A percentile compares a stretch with the other conserved stretches of the same genome.
Evolutionary conservation across 2,329 filamentous ascomycete species (phyloP).

Genomic region (Fonsecaea multimorphosa): DNA sequence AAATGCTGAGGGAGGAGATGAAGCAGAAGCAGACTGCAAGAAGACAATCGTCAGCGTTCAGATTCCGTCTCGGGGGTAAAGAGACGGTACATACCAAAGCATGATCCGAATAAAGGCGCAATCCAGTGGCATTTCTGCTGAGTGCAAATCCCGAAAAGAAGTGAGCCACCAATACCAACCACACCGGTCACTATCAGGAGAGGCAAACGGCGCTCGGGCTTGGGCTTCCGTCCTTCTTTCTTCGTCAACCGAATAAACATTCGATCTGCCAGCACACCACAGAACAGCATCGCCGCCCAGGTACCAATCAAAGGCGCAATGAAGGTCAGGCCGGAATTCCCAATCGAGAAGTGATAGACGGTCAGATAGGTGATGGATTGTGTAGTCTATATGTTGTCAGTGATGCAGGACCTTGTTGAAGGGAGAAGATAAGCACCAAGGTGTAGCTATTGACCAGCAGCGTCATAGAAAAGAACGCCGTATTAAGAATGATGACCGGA

Average conservation of each 20-base stretch:
- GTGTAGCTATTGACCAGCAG: constrained; percentile 24
- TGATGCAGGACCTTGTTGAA: neutral
- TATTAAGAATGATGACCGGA: constrained; percentile 26
- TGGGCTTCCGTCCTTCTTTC: constrained; percentile 17
- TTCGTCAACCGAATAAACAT: constrained; percentile 15
- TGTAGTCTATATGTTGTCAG: constrained; percentile 16
- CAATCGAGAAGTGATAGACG: constrained; percentile 65
- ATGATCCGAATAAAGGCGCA: constrained; percentile 23
- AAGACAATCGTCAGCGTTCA: neutral
- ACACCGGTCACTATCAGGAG: constrained; percentile 22
- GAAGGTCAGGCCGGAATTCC: constrained; percentile 49
- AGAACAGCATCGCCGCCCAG: constrained; percentile 27
- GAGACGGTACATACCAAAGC: constrained; percentile 17
- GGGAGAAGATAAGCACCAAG: constrained; percentile 10
- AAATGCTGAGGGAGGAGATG: constrained; percentile 21
- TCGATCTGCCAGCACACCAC: constrained; percentile 25
- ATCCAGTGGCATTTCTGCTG: constrained; percentile 28
- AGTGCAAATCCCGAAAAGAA: constrained; percentile 27
- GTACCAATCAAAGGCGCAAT: constrained; percentile 26
- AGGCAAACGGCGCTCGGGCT: constrained; percentile 25
- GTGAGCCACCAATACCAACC: constrained; percentile 21
- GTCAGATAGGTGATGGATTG: constrained; percentile 64
- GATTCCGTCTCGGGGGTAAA: neutral
- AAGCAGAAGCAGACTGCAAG: constrained; percentile 25
- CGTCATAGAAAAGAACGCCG: constrained; percentile 24